Conservation (phyloP, 192 early-diverging fungal species). For the Coemansia sp. region DNA sequence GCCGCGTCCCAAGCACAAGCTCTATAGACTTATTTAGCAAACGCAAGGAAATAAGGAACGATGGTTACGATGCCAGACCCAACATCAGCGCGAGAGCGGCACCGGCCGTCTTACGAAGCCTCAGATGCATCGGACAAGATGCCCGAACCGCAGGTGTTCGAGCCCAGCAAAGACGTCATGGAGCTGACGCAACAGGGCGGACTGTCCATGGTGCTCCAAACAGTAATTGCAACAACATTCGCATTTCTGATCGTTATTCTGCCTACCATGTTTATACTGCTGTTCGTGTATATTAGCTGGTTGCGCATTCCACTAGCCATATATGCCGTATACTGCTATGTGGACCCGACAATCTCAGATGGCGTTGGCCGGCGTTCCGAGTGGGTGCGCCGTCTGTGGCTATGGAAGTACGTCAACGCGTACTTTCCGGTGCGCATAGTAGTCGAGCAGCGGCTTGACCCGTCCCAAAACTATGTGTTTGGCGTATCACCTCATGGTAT, state of each 20-base stretch:
- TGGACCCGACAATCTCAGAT: constrained; percentile 42
- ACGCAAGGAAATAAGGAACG: background rate
- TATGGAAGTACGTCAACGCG: constrained; percentile 80
- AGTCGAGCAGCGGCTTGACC: constrained; percentile 81
- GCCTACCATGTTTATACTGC: constrained; percentile 20
- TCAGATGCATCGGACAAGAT: background rate
- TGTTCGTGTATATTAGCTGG: constrained; percentile 27
- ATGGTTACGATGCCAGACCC: background rate
- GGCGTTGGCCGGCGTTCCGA: constrained; percentile 59
- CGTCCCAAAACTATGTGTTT: constrained; percentile 84
- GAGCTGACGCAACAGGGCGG: constrained; percentile 33
- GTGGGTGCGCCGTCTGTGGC: constrained; percentile 53
- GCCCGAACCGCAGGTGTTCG: constrained; percentile 35
- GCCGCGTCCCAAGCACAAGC: background rate
- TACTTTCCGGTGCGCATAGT: constrained; percentile 82
- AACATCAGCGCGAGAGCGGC: constrained; percentile 1
- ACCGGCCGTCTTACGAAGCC: background rate
- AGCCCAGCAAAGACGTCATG: constrained; percentile 37
- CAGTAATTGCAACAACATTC: constrained; percentile 31
- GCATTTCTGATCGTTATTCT: constrained; percentile 35
- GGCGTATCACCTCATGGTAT: constrained; percentile 90
- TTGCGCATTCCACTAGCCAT: constrained; percentile 30
- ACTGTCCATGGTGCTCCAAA: constrained; percentile 22
- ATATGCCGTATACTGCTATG: constrained; percentile 44
- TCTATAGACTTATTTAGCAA: background rate